Evolutionary conservation across 1,284 basidiomycete genomes (phyloP).

Genomic region (Sanghuangporus weigelae): DNA sequence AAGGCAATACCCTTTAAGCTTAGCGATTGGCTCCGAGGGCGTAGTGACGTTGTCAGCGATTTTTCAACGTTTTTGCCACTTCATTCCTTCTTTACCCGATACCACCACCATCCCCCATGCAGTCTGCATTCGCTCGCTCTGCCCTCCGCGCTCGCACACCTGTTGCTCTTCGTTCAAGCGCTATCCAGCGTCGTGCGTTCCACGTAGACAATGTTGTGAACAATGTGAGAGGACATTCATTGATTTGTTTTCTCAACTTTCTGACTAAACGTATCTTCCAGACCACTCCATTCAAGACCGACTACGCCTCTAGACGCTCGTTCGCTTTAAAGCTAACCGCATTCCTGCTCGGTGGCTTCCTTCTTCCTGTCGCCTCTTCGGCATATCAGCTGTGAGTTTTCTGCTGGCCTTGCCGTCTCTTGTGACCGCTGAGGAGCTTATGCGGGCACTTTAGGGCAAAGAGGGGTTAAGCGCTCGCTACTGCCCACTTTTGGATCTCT

Average conservation of each 20-base stretch:
- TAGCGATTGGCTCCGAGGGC: conserved; percentile 4
- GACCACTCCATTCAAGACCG: conserved; percentile 68
- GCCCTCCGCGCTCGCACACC: conserved; percentile 35
- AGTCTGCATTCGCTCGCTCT: conserved; percentile 36
- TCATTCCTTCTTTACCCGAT: background rate
- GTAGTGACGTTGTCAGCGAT: background rate
- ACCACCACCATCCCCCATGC: conserved; percentile 16
- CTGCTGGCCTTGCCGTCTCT: background rate
- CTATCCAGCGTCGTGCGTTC: conserved; percentile 28
- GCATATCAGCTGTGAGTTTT: conserved; percentile 59
- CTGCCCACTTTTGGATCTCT: background rate
- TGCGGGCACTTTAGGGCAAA: conserved; percentile 30
- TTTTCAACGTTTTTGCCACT: background rate
- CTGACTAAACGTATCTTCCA: conserved; percentile 25
- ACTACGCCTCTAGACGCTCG: conserved; percentile 45
- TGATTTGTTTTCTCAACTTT: background rate
- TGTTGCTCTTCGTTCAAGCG: conserved; percentile 27
- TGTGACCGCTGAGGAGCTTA: conserved; percentile 2
- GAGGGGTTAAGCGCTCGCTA: conserved; percentile 22
- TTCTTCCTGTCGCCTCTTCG: conserved; percentile 61
- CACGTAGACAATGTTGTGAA: conserved; percentile 41
- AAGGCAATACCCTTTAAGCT: background rate
- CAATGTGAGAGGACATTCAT: conserved; percentile 42
- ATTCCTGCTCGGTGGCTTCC: conserved; percentile 56
- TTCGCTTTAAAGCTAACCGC: conserved; percentile 55